Evolutionary conservation across 768 basidiomycete genomes (phyloP).

Genomic region (Russula sp.): DNA sequence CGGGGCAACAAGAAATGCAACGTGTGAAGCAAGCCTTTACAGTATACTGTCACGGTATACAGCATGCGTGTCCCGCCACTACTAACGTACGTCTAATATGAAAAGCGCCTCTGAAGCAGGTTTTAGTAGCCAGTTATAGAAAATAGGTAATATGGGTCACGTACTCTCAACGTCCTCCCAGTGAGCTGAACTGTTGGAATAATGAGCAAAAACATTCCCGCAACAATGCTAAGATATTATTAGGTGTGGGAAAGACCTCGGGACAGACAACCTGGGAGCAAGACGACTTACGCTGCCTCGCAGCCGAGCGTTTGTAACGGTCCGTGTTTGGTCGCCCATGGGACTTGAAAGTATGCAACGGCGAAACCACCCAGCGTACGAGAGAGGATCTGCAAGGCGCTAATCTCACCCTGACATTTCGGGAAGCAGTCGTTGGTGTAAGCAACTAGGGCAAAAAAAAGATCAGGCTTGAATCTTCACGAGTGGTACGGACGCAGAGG

Average conservation of each 20-base stretch:
- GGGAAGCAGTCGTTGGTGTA: constrained; percentile 53
- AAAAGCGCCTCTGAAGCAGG: too few relatives aligned
- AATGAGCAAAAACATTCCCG: constrained; percentile 49
- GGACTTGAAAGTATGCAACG: constrained; percentile 65
- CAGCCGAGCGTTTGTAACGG: constrained; percentile 60
- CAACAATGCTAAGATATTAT: constrained; percentile 42
- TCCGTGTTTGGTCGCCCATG: constrained; percentile 59
- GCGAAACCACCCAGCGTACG: constrained; percentile 60
- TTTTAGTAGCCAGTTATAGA: too few relatives aligned
- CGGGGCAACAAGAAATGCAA: too few relatives aligned
- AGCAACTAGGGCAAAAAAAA: constrained; percentile 39
- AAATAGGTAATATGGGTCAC: constrained; percentile 26
- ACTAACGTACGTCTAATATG: too few relatives aligned
- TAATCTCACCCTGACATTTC: constrained; percentile 55
- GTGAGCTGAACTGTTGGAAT: constrained; percentile 54
- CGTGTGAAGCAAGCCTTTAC: too few relatives aligned
- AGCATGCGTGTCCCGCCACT: too few relatives aligned
- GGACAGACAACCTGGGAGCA: not conserved
- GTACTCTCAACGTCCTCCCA: constrained; percentile 47
- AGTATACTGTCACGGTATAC: too few relatives aligned
- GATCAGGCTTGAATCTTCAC: constrained; percentile 24
- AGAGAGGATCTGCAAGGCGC: constrained; percentile 54
- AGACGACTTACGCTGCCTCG: constrained; percentile 53
- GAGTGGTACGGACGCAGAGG: constrained; percentile 7
- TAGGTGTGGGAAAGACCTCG: not conserved